Evolutionary conservation across 2,329 filamentous ascomycete genomes (phyloP).

Genomic region (Fusarium tuaranense): DNA sequence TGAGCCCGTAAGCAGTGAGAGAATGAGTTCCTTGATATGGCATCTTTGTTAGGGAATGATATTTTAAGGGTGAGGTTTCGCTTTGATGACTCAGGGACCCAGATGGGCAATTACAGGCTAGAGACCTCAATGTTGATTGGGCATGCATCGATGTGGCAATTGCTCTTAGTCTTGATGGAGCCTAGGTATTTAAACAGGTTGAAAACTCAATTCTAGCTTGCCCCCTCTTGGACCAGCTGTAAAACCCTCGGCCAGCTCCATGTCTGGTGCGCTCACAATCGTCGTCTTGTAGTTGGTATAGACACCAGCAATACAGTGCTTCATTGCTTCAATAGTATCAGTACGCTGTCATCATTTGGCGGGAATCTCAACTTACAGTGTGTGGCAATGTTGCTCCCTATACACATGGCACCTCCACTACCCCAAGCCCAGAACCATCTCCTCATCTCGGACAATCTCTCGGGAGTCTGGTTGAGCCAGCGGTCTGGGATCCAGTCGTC

Average conservation of each 20-base stretch:
- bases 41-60: too few species aligned
- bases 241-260: slow-evolving; percentile 11
- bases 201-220: slow-evolving; percentile 1
- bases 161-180: background rate
- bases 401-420: slow-evolving; percentile 11
- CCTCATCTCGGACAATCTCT: slow-evolving; percentile 2
- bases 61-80: too few species aligned
- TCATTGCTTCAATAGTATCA: slow-evolving; percentile 4
- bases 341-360: fast-evolving
- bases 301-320: slow-evolving; percentile 13
- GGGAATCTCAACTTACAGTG: background rate
- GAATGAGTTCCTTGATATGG: too few species aligned
- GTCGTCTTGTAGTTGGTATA: slow-evolving; percentile 15
- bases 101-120: too few species aligned
- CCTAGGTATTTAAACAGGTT: background rate
- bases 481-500: background rate
- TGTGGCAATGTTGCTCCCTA: slow-evolving; percentile 14
- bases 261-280: slow-evolving; percentile 6
- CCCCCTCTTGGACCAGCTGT: slow-evolving; percentile 17
- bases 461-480: slow-evolving; percentile 1
- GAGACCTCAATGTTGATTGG: background rate
- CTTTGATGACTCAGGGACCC: too few species aligned
- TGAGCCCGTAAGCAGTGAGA: too few species aligned
- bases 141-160: background rate
- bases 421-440: slow-evolving; percentile 19